Evolutionary conservation across 2,329 filamentous ascomycete species (phyloP), one percentile per base, ranked within the genome.

Genomic region (Botrytis deweyae): DNA sequence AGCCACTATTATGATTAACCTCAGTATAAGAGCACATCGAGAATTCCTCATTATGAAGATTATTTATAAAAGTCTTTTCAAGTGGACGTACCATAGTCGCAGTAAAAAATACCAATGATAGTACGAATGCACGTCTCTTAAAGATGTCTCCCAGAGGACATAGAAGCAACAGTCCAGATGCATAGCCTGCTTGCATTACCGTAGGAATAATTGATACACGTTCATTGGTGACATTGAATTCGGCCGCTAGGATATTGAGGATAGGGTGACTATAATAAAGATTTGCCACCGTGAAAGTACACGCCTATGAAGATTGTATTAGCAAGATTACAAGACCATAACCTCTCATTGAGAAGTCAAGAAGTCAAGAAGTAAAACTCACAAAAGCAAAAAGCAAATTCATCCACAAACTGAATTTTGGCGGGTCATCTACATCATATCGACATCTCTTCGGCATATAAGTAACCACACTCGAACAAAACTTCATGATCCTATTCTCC

Each of bases 181-280:
- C 93, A 82, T 96, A 96, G 1, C 93, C 93, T 2, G 92, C 91
- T 81, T 96, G 93, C 82, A 92, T 90, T 62, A 94, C 83, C 0
- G 93, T 95, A 1, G 93, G 92, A 38, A 95, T 89, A 59, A 85
- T 83, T 1, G 87, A 87, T 0, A 92, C 89, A 72, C 87, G 85
- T 78, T 93, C 92, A 78, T 93, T 91, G 14, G 86, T 87, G 66
- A 95, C 90, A 71, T 87, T 79, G 79, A 96, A 95, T 25, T 92
- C 90, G 16, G 85, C 81, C 0, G 93, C 92, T 59, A 96, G 86
- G 69, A 92, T 88, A 79, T 94, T 93, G 38, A 95, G 84, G 65
- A 95, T 92, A 0, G 93, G 92, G 78, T 95, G 92, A 74, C 88
- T 93, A 82, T 95, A 94, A 83, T 95, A 95, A 4, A 95, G 84